These are phyloP conservation scores for Onygenales sp. DNA, from an alignment of 2,329 filamentous ascomycete species.

Conservation along the genomic window DNA sequence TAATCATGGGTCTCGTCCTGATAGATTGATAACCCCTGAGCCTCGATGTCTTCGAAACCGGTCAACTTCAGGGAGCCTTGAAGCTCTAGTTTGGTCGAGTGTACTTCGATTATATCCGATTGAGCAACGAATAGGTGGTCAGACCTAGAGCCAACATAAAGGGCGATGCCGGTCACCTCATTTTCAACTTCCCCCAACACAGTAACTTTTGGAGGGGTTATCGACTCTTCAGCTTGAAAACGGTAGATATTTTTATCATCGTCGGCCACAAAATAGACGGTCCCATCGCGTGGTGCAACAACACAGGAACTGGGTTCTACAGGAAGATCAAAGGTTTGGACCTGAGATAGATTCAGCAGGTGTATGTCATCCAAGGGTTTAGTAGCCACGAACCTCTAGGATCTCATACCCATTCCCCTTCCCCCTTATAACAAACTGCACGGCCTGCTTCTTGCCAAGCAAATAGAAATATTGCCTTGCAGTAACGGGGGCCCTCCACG, in stretches of 20 bases:
- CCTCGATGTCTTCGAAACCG: conserved; percentile 32
- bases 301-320: conserved; percentile 38
- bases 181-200: conserved; percentile 27
- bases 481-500: conserved; percentile 32
- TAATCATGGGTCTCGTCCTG: conserved; percentile 29
- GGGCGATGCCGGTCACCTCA: conserved; percentile 34
- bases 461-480: conserved; percentile 38
- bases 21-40: conserved; percentile 34
- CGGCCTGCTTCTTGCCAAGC: conserved; percentile 35
- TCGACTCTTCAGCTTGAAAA: conserved; percentile 34
- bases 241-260: conserved; percentile 27
- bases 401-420: conserved; percentile 22
- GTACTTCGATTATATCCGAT: conserved; percentile 30
- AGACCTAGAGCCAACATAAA: conserved; percentile 27
- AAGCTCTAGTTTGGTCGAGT: conserved; percentile 25
- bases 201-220: conserved; percentile 25
- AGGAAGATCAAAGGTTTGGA: conserved; percentile 33
- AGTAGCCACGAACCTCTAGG: conserved; percentile 24
- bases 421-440: conserved; percentile 31
- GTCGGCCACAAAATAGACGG: conserved; percentile 35
- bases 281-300: conserved; percentile 25
- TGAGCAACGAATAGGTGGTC: conserved; percentile 37
- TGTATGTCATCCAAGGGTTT: not conserved
- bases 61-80: conserved; percentile 29
- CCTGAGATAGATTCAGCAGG: not conserved